These are phyloP conservation scores for Westerdykella aurantiaca DNA, from an alignment of 2,329 filamentous ascomycete species.

Conservation along the genomic window DNA sequence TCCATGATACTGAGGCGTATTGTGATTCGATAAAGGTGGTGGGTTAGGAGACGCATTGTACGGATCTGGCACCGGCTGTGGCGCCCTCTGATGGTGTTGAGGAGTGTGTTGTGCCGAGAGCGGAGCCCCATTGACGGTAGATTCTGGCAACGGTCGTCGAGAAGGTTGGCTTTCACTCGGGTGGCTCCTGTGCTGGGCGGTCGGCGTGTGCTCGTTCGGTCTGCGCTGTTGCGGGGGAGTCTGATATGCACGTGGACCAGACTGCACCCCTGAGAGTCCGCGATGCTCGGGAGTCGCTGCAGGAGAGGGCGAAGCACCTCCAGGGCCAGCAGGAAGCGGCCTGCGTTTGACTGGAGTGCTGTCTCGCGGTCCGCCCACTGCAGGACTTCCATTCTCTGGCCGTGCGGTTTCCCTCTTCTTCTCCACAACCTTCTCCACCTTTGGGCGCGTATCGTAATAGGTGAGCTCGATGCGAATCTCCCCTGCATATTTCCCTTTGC, in stretches of 20 bases:
- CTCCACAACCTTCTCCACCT: slow-evolving; percentile 61
- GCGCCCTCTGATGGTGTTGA: slow-evolving; percentile 15
- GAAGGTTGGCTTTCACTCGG: slow-evolving; percentile 19
- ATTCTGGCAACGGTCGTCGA: slow-evolving; percentile 26
- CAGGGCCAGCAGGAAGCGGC: slow-evolving; percentile 75
- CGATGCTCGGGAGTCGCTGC: slow-evolving; percentile 26
- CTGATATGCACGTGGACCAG: slow-evolving; percentile 31
- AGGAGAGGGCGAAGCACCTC: slow-evolving; percentile 43
- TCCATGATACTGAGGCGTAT: slow-evolving; percentile 15
- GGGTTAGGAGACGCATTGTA: slow-evolving; percentile 22
- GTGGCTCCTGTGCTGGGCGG: slow-evolving; percentile 17
- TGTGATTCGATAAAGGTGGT: slow-evolving; percentile 15
- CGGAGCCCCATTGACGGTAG: slow-evolving; percentile 16
- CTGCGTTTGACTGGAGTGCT: slow-evolving; percentile 69
- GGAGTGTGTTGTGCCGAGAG: slow-evolving; percentile 20
- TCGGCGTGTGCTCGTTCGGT: slow-evolving; percentile 15
- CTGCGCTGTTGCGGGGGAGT: slow-evolving; percentile 27
- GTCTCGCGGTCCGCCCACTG: slow-evolving; percentile 47
- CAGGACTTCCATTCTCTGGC: slow-evolving; percentile 33
- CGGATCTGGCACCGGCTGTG: slow-evolving; percentile 12
- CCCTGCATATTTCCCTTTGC: slow-evolving; percentile 90
- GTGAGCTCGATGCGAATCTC: slow-evolving; percentile 94
- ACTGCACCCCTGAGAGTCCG: slow-evolving; percentile 22
- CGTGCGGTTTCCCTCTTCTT: slow-evolving; percentile 46
- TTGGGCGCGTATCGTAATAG: slow-evolving; percentile 85